phyloP scores from a whole-genome alignment of 225 moss, liverwort and hornwort species.

The Physcomitrellopsis africana region DNA sequence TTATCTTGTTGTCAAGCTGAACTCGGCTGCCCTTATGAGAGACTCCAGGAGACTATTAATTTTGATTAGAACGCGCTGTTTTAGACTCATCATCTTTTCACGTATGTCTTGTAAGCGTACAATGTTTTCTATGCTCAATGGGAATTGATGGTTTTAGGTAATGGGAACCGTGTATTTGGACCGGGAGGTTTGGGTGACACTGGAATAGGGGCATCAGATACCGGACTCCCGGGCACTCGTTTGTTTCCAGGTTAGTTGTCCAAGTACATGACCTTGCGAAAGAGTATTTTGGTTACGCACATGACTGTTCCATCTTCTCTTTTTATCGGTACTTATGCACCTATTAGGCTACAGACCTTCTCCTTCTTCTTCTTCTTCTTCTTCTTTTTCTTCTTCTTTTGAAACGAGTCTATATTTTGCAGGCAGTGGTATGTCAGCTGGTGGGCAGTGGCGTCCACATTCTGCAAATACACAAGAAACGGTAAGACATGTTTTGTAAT shows the following conservation, averaged over 20 bases:
- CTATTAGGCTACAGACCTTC: neutral
- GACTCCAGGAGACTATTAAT: constrained; percentile 8
- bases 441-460: constrained; percentile 92
- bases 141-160: constrained; percentile 40
- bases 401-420: constrained; percentile 32
- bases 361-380: neutral
- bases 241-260: constrained; percentile 67
- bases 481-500: constrained; percentile 42
- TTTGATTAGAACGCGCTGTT: constrained; percentile 23
- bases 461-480: constrained; percentile 76
- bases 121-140: constrained; percentile 28
- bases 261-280: neutral
- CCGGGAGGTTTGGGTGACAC: constrained; percentile 81
- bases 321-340: constrained; percentile 10
- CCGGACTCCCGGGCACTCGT: constrained; percentile 60
- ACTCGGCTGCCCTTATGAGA: constrained; percentile 9
- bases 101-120: constrained; percentile 27
- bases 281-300: too few species aligned
- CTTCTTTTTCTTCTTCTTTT: neutral
- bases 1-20: constrained; percentile 21
- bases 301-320: too few species aligned
- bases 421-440: constrained; percentile 62
- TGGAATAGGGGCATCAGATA: constrained; percentile 60
- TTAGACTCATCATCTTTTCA: constrained; percentile 14
- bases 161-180: constrained; percentile 64